A percentile compares a stretch with the other conserved stretches of the same genome.
phyloP scores from a whole-genome alignment of 2,329 filamentous ascomycete species.

The Sphaerulina populicola region DNA sequence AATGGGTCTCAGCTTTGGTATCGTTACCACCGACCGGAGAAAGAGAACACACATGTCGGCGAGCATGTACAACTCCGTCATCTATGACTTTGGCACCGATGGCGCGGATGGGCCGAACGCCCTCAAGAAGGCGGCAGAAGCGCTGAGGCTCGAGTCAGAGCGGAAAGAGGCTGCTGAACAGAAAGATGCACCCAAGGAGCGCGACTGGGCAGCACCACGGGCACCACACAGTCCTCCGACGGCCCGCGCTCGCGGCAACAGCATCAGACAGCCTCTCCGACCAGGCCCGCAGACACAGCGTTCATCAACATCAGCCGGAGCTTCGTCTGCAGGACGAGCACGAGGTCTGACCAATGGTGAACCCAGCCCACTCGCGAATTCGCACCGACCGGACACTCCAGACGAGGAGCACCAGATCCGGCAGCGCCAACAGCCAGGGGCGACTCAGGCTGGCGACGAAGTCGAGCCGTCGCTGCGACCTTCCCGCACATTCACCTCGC shows the following conservation, averaged over 20 bases:
- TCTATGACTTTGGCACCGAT: slow-evolving; percentile 43
- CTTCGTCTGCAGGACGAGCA: slow-evolving; percentile 14
- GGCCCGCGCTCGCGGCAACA: slow-evolving; percentile 14
- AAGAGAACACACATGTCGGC: slow-evolving; percentile 40
- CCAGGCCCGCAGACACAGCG: slow-evolving; percentile 13
- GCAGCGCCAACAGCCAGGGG: neutral
- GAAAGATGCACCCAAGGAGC: slow-evolving; percentile 19
- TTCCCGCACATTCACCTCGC: slow-evolving; percentile 24
- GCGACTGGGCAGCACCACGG: slow-evolving; percentile 23
- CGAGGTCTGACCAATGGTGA: slow-evolving; percentile 25
- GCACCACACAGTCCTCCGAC: slow-evolving; percentile 8
- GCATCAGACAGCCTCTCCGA: slow-evolving; percentile 7
- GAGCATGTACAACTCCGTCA: slow-evolving; percentile 69
- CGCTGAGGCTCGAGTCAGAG: neutral
- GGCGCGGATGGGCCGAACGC: slow-evolving; percentile 33
- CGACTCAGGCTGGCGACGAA: slow-evolving; percentile 1
- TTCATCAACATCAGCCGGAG: slow-evolving; percentile 16
- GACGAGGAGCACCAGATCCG: slow-evolving; percentile 9
- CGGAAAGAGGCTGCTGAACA: slow-evolving; percentile 11
- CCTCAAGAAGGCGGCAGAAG: slow-evolving; percentile 20
- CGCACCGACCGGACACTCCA: slow-evolving; percentile 27
- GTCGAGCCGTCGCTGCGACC: slow-evolving; percentile 16
- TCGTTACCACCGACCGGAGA: slow-evolving; percentile 75
- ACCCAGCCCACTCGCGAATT: slow-evolving; percentile 29
- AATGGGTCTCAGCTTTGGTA: slow-evolving; percentile 93